These are phyloP conservation scores for Dujonia santamariae DNA, from an alignment of 1,139 yeast species.

Conservation along the genomic window DNA sequence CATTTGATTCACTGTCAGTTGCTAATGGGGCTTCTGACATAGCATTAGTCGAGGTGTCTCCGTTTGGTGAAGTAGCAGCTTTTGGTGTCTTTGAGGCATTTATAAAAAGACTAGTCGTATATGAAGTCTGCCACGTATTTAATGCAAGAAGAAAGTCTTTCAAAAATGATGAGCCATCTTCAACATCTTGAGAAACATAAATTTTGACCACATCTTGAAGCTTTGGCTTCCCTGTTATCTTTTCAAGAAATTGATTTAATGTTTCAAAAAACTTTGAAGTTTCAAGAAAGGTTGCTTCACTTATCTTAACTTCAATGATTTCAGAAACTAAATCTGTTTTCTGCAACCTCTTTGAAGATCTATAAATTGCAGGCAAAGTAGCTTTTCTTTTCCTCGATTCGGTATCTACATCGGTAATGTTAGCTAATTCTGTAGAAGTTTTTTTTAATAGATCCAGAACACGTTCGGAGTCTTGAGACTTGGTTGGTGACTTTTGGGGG, in stretches of 20 bases:
- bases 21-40: not conserved
- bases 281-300: slow-evolving; percentile 23
- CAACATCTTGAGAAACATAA: slow-evolving; percentile 15
- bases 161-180: slow-evolving; percentile 11
- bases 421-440: not conserved
- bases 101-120: slow-evolving; percentile 4
- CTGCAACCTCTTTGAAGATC: slow-evolving; percentile 40
- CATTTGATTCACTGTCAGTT: slow-evolving; percentile 5
- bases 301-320: slow-evolving; percentile 17
- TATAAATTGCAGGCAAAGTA: too few species aligned
- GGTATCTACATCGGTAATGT: not conserved
- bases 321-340: slow-evolving; percentile 21
- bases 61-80: not conserved
- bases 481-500: slow-evolving; percentile 3
- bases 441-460: not conserved
- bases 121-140: slow-evolving; percentile 19
- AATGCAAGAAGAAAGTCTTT: slow-evolving; percentile 26
- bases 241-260: slow-evolving; percentile 16
- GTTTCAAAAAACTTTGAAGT: slow-evolving; percentile 20
- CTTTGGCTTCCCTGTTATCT: slow-evolving; percentile 5
- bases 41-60: not conserved
- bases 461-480: not conserved
- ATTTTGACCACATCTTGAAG: slow-evolving; percentile 18
- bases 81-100: not conserved
- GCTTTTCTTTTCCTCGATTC: not conserved